Percentiles rank a stretch among this genome's conserved stretches.
Evolutionary conservation across 2,329 filamentous ascomycete species (phyloP).

Genomic region (Aspergillus persii): DNA sequence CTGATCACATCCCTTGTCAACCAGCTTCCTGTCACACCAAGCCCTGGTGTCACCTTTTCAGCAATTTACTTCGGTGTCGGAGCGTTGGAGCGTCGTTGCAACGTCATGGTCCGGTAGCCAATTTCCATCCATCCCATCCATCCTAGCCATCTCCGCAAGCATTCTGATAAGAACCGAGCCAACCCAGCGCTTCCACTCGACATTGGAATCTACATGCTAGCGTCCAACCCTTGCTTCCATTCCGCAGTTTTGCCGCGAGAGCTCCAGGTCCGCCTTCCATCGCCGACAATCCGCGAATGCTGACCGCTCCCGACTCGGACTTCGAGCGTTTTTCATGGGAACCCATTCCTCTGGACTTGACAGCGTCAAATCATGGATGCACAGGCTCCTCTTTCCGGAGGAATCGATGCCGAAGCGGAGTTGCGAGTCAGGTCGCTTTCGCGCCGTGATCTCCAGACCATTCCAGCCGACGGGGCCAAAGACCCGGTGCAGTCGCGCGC

Average conservation of each 20-base stretch:
- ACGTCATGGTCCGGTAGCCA: not conserved
- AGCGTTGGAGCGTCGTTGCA: not conserved
- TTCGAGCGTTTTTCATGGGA: not conserved
- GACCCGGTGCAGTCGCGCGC: slow-evolving; percentile 19
- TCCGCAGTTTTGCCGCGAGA: not conserved
- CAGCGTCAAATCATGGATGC: slow-evolving; percentile 28
- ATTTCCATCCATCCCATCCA: not conserved
- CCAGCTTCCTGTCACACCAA: too few species aligned
- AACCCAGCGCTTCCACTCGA: not conserved
- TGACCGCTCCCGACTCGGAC: not conserved
- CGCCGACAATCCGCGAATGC: not conserved
- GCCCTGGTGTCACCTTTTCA: too few species aligned
- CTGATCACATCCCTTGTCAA: too few species aligned
- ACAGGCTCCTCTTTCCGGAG: slow-evolving; percentile 32
- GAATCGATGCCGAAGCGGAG: slow-evolving; percentile 33
- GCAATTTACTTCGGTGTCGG: too few species aligned
- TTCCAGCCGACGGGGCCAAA: slow-evolving; percentile 7
- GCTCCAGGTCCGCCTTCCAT: not conserved
- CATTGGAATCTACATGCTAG: not conserved
- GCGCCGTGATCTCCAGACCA: not conserved
- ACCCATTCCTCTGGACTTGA: not conserved
- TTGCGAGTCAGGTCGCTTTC: slow-evolving; percentile 17
- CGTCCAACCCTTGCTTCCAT: not conserved
- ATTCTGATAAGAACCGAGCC: not conserved
- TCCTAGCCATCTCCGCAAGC: not conserved